Percentiles rank a stretch among this genome's conserved stretches.
Evolutionary conservation across 495 filamentous ascomycete species (phyloP).

Genomic region (Aspergillus mulundensis): DNA sequence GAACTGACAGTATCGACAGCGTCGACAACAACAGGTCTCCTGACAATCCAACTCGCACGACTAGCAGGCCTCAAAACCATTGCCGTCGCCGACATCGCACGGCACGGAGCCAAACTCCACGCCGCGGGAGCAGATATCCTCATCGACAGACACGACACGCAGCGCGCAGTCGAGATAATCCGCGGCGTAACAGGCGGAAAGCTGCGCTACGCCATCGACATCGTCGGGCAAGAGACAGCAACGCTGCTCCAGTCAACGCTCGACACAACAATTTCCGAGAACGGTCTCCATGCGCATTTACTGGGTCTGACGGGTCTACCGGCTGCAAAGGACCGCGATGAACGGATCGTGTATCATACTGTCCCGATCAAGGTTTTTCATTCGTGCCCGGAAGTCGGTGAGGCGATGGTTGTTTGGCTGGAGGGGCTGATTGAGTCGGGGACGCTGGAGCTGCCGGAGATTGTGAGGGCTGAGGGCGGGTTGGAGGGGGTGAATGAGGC

Average conservation of each 20-base stretch:
- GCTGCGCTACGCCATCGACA: conserved; percentile 61
- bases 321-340: conserved; percentile 47
- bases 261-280: conserved; percentile 20
- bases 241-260: conserved; percentile 46
- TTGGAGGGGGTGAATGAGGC: conserved; percentile 59
- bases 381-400: conserved; percentile 52
- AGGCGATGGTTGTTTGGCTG: conserved; percentile 54
- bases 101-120: conserved; percentile 53
- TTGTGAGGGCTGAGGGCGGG: conserved; percentile 55
- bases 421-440: conserved; percentile 51
- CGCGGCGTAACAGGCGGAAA: conserved; percentile 47
- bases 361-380: conserved; percentile 71
- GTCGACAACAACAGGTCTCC: conserved; percentile 57
- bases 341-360: conserved; percentile 50
- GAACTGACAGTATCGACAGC: conserved; percentile 27
- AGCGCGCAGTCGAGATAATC: conserved; percentile 58
- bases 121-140: conserved; percentile 53
- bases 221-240: conserved; percentile 56
- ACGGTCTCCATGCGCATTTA: conserved; percentile 43
- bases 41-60: conserved; percentile 58
- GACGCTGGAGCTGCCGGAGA: conserved; percentile 51
- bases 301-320: conserved; percentile 61
- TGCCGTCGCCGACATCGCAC: conserved; percentile 55
- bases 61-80: conserved; percentile 55
- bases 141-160: conserved; percentile 57